Conservation (phyloP, 345 rosid species). For the Salix suchowensis region DNA sequence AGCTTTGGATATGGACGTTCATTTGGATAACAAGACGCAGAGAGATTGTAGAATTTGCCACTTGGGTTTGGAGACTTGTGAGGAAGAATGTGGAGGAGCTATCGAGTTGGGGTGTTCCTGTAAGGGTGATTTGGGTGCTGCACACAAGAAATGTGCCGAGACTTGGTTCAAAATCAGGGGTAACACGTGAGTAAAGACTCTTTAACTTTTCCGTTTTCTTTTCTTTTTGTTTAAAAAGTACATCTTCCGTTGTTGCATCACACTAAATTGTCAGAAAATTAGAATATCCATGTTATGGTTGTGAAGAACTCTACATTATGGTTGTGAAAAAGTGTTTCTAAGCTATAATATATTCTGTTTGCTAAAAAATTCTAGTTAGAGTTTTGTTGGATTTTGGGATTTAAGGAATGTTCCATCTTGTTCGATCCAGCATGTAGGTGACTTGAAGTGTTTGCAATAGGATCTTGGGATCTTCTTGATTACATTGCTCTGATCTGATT, state of each 20-base stretch:
- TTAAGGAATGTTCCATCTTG: not conserved
- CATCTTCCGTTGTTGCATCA: not conserved
- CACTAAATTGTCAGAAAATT: not conserved
- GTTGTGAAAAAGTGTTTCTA: not conserved
- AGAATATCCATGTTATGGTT: not conserved
- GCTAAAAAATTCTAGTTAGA: not conserved
- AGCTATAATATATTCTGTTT: not conserved
- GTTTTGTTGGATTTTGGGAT: not conserved
- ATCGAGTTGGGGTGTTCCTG: constrained; percentile 43
- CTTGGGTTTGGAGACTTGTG: constrained; percentile 39
- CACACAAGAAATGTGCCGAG: constrained; percentile 44
- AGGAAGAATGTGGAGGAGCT: constrained; percentile 29
- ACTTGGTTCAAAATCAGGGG: constrained; percentile 50
- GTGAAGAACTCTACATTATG: not conserved
- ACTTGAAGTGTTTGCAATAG: constrained; percentile 1
- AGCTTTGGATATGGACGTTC: constrained; percentile 27
- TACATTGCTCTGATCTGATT: constrained; percentile 1
- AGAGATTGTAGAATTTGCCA: constrained; percentile 74
- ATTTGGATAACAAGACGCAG: constrained; percentile 31
- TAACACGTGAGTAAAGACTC: constrained; percentile 28
- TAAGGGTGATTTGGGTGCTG: constrained; percentile 41
- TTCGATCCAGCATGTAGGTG: constrained; percentile 13
- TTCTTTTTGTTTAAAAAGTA: not conserved
- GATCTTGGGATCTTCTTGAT: constrained; percentile 7
- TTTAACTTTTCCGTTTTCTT: not conserved